phyloP scores from a whole-genome alignment of 2,329 filamentous ascomycete species.

The Beauveria medogensis region DNA sequence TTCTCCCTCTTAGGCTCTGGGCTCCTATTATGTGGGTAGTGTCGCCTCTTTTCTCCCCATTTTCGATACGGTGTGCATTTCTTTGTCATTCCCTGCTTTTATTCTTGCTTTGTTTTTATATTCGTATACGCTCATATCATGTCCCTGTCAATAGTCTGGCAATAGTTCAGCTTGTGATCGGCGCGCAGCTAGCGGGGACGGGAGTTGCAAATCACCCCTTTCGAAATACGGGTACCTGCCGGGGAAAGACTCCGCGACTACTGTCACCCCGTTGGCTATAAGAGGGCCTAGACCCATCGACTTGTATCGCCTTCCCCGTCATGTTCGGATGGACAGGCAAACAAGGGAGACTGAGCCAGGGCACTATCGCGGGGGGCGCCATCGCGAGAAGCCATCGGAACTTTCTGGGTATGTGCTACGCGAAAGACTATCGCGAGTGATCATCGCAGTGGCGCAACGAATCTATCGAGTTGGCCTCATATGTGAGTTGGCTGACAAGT shows the following conservation, averaged over 20 bases:
- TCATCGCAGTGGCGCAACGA: too few species aligned
- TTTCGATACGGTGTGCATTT: background rate
- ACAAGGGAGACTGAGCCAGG: background rate
- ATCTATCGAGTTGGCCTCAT: background rate
- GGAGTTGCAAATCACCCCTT: background rate
- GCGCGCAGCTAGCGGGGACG: background rate
- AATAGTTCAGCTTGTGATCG: constrained; percentile 2
- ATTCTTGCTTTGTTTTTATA: background rate
- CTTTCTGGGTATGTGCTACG: too few species aligned
- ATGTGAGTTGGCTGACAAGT: background rate
- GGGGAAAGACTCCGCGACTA: background rate
- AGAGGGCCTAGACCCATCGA: background rate
- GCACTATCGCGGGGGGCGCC: background rate
- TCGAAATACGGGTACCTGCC: background rate
- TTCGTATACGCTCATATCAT: background rate
- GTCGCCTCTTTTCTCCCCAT: background rate
- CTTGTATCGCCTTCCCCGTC: background rate
- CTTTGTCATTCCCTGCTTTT: background rate
- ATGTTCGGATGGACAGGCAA: too few species aligned
- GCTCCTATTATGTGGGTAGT: too few species aligned
- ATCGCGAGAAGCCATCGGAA: background rate
- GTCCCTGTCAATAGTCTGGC: background rate
- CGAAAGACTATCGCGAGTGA: too few species aligned
- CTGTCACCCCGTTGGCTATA: background rate
- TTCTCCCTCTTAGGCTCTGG: background rate